phyloP scores from a whole-genome alignment of 106 monocot genomes.

The Apostasia shenzhenica region DNA sequence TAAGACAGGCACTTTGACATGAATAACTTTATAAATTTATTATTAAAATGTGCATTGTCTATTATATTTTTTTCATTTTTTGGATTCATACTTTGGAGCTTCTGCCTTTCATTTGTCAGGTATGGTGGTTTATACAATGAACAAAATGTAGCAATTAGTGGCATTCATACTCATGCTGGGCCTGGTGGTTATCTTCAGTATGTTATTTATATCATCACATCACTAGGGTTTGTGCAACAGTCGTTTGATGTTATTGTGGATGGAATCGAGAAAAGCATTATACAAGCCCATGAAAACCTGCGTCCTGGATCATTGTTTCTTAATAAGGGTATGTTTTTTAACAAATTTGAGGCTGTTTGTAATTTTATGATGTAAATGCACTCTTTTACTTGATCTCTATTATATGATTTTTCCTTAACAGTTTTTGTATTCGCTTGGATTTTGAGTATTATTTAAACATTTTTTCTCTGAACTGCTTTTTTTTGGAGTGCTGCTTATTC shows the following conservation, averaged over 20 bases:
- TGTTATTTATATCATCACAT: slow-evolving; percentile 82
- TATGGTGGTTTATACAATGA: slow-evolving; percentile 72
- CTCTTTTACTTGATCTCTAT: neutral
- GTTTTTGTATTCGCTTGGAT: neutral
- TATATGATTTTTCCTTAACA: neutral
- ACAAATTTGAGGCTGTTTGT: neutral
- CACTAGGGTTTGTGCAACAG: slow-evolving; percentile 87
- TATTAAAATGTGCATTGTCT: no score
- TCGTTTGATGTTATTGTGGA: slow-evolving; percentile 90
- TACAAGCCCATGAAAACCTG: slow-evolving; percentile 88
- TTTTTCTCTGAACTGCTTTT: no score
- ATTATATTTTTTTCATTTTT: no score
- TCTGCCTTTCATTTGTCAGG: slow-evolving; percentile 28
- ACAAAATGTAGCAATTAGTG: slow-evolving; percentile 86
- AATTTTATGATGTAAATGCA: neutral
- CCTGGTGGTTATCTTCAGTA: slow-evolving; percentile 98
- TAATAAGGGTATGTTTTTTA: slow-evolving; percentile 50
- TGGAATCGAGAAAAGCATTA: slow-evolving; percentile 79
- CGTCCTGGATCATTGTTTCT: slow-evolving; percentile 71
- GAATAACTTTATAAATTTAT: no score
- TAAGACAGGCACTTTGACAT: no score
- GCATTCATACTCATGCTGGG: slow-evolving; percentile 91
- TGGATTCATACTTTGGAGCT: neutral
- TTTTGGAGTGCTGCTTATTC: no score
- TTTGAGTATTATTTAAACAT: neutral